phyloP scores from a whole-genome alignment of 2,329 filamentous ascomycete species.

The Pseudonectria buxi region DNA sequence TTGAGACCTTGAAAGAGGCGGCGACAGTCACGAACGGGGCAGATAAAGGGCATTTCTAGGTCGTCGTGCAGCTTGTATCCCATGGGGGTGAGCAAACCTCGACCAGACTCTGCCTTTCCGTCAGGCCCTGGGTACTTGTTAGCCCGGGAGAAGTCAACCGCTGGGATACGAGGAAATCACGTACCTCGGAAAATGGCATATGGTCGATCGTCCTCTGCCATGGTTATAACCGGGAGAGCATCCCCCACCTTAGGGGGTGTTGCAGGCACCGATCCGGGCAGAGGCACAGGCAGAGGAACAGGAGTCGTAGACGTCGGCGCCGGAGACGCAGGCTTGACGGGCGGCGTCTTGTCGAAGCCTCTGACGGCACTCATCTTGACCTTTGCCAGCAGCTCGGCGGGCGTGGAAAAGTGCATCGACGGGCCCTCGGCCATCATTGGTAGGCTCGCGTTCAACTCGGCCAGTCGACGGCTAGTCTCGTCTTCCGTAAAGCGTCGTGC shows the following conservation, averaged over 20 bases:
- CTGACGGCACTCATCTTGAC: not conserved
- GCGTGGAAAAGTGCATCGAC: conserved; percentile 7
- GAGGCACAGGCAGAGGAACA: not conserved
- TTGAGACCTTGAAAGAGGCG: conserved; percentile 17
- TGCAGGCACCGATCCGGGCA: no score
- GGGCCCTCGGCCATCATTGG: not conserved
- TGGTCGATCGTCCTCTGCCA: conserved; percentile 10
- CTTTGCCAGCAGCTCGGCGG: conserved; percentile 10
- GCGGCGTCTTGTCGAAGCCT: no score
- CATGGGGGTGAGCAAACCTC: conserved; percentile 28
- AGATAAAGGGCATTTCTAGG: conserved; percentile 23
- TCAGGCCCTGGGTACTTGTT: conserved; percentile 3
- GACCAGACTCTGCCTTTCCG: conserved; percentile 4
- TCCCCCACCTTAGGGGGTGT: conserved; percentile 2
- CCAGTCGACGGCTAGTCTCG: conserved; percentile 7
- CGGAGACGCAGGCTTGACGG: no score
- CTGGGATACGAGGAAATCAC: not conserved
- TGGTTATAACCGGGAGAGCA: conserved; percentile 6
- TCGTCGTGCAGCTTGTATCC: conserved; percentile 23
- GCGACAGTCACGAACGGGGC: conserved; percentile 32
- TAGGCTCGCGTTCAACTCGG: conserved; percentile 2
- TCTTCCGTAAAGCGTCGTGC: conserved; percentile 17
- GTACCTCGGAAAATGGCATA: conserved; percentile 14
- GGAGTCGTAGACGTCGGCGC: not conserved
- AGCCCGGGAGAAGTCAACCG: not conserved